These are phyloP conservation scores for Harringtonia lauricola DNA, from an alignment of 2,329 filamentous ascomycete genomes.

Conservation along the genomic window DNA sequence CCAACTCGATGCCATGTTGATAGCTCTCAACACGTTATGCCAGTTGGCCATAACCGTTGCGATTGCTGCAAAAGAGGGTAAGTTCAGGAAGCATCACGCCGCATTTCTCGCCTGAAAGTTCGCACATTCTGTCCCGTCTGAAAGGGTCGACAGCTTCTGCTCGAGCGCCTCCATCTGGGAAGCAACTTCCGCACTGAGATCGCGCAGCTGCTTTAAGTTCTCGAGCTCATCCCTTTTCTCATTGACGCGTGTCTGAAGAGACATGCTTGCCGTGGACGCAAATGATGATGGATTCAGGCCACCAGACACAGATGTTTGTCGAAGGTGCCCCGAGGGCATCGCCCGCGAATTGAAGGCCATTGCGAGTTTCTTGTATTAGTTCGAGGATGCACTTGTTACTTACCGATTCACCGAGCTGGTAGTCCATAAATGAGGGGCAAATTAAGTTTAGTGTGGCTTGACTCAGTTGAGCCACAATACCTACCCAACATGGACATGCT, in stretches of 20 bases:
- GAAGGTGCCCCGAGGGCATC: conserved; percentile 54
- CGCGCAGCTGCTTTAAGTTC: conserved; percentile 64
- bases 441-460: conserved; percentile 9
- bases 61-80: conserved; percentile 47
- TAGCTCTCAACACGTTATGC: conserved; percentile 76
- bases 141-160: conserved; percentile 65
- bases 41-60: conserved; percentile 78
- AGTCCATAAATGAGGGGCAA: not conserved
- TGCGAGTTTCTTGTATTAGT: not conserved
- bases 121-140: conserved; percentile 69
- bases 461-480: conserved; percentile 6
- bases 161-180: conserved; percentile 75
- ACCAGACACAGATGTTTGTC: conserved; percentile 43
- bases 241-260: conserved; percentile 66
- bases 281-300: conserved; percentile 22
- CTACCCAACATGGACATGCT: conserved; percentile 4
- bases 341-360: conserved; percentile 13
- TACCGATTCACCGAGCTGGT: too few species aligned
- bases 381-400: not conserved
- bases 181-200: conserved; percentile 68
- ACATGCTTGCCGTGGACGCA: conserved; percentile 40
- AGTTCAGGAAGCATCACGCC: conserved; percentile 1
- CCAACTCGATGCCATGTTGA: conserved; percentile 77
- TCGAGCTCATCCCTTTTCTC: conserved; percentile 81
- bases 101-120: not conserved